These are phyloP conservation scores for Lactuca saligna DNA, from an alignment of 129 eudicot species.

Conservation along the genomic window DNA sequence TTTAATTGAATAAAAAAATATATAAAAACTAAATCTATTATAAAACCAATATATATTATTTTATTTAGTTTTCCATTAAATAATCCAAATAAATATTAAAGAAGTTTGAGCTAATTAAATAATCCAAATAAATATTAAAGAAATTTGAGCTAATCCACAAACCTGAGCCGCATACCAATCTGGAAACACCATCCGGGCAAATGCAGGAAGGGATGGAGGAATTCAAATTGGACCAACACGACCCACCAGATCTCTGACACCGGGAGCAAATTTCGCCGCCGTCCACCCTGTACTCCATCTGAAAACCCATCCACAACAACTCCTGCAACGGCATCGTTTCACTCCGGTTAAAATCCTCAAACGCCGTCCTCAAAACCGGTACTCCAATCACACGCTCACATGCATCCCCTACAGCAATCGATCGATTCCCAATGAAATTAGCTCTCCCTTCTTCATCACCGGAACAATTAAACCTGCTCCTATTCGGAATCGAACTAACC, in stretches of 20 bases:
- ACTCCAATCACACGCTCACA: slow-evolving; percentile 2
- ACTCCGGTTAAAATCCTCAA: slow-evolving; percentile 19
- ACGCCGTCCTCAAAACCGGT: slow-evolving; percentile 11
- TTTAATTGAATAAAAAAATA: no score
- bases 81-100: no score
- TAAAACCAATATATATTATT: no score
- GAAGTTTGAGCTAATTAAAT: no score
- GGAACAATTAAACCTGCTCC: slow-evolving; percentile 7
- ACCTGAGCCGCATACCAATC: slow-evolving; percentile 17
- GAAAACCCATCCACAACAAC: slow-evolving; percentile 20
- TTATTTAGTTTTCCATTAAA: no score
- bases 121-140: no score
- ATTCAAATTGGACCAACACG: slow-evolving; percentile 24
- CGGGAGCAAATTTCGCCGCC: slow-evolving; percentile 9
- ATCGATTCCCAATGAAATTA: background rate
- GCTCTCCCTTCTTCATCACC: background rate
- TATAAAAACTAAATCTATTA: no score
- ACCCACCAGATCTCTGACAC: slow-evolving; percentile 26
- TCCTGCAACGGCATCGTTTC: background rate
- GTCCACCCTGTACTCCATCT: slow-evolving; percentile 21
- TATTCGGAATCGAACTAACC: background rate
- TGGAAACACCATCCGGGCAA: slow-evolving; percentile 10
- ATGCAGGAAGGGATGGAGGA: slow-evolving; percentile 12
- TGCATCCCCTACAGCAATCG: background rate
- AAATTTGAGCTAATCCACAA: background rate